These are phyloP conservation scores for Kazachstania africana DNA, from an alignment of 805 yeast species.

Conservation along the genomic window DNA sequence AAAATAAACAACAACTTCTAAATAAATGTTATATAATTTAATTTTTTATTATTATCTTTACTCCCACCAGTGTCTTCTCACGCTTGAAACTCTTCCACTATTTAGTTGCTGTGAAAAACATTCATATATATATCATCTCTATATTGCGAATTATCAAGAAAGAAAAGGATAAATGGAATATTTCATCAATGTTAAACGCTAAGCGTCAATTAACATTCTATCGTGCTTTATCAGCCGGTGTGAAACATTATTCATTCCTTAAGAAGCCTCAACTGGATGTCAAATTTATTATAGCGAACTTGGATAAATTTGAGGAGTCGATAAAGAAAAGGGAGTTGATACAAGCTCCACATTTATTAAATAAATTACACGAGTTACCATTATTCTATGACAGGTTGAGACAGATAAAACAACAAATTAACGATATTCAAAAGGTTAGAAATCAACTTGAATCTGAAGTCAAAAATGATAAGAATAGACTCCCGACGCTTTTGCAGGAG, in stretches of 20 bases:
- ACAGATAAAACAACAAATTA: constrained; percentile 11
- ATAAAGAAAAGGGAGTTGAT: constrained; percentile 20
- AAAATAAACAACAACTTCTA: not conserved
- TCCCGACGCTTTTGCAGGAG: constrained; percentile 3
- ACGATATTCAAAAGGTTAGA: constrained; percentile 21
- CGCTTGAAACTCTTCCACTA: not conserved
- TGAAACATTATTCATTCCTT: too few species aligned
- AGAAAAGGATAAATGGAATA: too few species aligned
- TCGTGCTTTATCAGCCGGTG: too few species aligned
- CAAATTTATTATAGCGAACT: constrained; percentile 10
- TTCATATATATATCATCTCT: too few species aligned
- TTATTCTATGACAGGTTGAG: constrained; percentile 16
- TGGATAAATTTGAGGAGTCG: constrained; percentile 14
- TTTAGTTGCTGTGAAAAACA: not conserved
- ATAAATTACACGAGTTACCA: constrained; percentile 22
- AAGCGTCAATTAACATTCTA: too few species aligned
- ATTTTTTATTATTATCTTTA: not conserved
- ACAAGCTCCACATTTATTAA: constrained; percentile 11
- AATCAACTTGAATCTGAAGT: constrained; percentile 20
- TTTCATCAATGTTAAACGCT: too few species aligned
- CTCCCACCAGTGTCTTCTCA: too few species aligned
- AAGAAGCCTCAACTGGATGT: constrained; percentile 22
- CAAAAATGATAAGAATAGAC: constrained; percentile 11
- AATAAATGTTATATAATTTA: not conserved
- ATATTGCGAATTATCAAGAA: too few species aligned